Conservation (phyloP, 140 eudicot genomes). For the Stevia rebaudiana region DNA sequence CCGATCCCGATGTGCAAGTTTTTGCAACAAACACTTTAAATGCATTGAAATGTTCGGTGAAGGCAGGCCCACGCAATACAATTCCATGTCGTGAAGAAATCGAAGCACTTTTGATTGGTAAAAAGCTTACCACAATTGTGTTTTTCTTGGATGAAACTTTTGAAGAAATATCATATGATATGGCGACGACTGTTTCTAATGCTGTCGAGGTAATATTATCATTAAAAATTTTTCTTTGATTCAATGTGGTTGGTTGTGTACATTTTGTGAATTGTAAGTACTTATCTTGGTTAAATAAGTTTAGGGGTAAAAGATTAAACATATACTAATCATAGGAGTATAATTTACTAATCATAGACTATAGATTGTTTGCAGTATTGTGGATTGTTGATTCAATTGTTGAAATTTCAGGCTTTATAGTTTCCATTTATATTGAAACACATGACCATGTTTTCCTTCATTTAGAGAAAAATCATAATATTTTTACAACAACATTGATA, state of each 20-base stretch:
- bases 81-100: slow-evolving; percentile 96
- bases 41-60: slow-evolving; percentile 80
- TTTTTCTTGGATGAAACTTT: slow-evolving; percentile 97
- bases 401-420: neutral
- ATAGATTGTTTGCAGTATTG: neutral
- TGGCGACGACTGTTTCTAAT: slow-evolving; percentile 96
- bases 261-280: neutral
- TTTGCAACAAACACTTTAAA: slow-evolving; percentile 78
- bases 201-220: slow-evolving; percentile 72
- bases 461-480: neutral
- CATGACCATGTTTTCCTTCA: neutral
- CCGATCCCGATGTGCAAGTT: slow-evolving; percentile 69
- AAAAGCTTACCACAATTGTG: slow-evolving; percentile 90
- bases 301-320: neutral
- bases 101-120: slow-evolving; percentile 83
- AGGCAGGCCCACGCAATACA: slow-evolving; percentile 93
- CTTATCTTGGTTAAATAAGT: neutral
- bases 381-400: neutral
- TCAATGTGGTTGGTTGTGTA: neutral
- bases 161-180: slow-evolving; percentile 89
- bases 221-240: neutral
- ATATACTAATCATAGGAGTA: neutral
- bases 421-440: neutral
- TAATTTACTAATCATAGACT: neutral
- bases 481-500: neutral